Percentiles rank a stretch among this genome's conserved stretches.
Conservation (phyloP, 176 grass and related monocot genomes). For the Triticum dicoccoides region DNA sequence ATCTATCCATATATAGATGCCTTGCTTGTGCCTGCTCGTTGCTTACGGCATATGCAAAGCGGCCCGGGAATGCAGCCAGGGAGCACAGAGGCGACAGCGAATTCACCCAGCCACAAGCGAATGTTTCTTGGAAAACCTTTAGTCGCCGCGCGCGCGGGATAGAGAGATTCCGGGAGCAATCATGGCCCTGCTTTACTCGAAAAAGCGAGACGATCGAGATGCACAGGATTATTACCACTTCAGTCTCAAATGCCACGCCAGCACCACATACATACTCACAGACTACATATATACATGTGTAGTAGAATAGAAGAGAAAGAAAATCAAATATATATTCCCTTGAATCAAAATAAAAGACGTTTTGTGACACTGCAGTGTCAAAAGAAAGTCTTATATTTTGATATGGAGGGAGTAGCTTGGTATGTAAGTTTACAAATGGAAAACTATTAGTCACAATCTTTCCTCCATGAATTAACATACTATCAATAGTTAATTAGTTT, state of each 20-base stretch:
- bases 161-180: constrained; percentile 75
- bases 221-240: constrained; percentile 50
- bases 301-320: too few species aligned
- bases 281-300: too few species aligned
- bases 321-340: too few species aligned
- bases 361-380: too few species aligned
- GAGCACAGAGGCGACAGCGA: constrained; percentile 32
- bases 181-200: constrained; percentile 48
- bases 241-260: constrained; percentile 1
- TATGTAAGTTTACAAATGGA: too few species aligned
- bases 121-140: constrained; percentile 31
- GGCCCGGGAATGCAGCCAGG: background rate
- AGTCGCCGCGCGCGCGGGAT: constrained; percentile 44
- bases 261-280: background rate
- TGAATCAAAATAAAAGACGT: too few species aligned
- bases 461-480: background rate
- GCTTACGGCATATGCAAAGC: constrained; percentile 37
- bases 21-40: constrained; percentile 12
- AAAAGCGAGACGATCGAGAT: constrained; percentile 41
- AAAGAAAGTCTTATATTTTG: too few species aligned
- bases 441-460: background rate
- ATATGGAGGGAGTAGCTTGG: too few species aligned
- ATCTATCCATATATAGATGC: constrained; percentile 36
- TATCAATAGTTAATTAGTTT: too few species aligned
- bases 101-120: constrained; percentile 39